A percentile compares a stretch with the other conserved stretches of the same genome.
These are phyloP conservation scores for Sungouiella blattae DNA, from an alignment of 805 yeast genomes.

Conservation along the genomic window DNA sequence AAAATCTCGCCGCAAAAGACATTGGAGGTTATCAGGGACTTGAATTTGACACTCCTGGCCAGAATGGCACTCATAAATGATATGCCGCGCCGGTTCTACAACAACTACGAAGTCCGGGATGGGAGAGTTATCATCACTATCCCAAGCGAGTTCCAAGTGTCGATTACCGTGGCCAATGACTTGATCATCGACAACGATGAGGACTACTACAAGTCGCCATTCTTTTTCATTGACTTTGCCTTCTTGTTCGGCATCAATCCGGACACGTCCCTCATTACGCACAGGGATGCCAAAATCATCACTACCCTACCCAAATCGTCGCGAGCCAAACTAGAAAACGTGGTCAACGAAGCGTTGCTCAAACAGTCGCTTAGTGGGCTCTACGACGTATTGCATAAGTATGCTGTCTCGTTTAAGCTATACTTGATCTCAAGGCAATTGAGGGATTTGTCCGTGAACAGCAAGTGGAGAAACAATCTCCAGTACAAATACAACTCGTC, in stretches of 20 bases:
- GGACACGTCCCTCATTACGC: conserved; percentile 30
- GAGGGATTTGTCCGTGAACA: conserved; percentile 39
- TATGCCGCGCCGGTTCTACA: conserved; percentile 60
- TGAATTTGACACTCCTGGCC: conserved; percentile 70
- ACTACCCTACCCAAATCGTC: conserved; percentile 31
- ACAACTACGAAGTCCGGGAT: conserved; percentile 59
- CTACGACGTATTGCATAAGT: conserved; percentile 54
- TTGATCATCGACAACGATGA: conserved; percentile 45
- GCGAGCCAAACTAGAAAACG: conserved; percentile 46
- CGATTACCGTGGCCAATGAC: conserved; percentile 68
- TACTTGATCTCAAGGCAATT: conserved; percentile 59
- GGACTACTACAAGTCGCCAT: conserved; percentile 51
- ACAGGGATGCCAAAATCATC: conserved; percentile 20
- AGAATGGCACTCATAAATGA: conserved; percentile 66
- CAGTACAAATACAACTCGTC: conserved; percentile 57
- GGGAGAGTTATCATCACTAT: conserved; percentile 73
- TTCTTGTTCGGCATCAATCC: conserved; percentile 52
- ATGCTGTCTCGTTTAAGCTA: conserved; percentile 62
- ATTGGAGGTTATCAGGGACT: conserved; percentile 57
- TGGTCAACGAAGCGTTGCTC: conserved; percentile 51
- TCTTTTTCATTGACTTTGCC: conserved; percentile 74
- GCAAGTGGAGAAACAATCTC: conserved; percentile 58
- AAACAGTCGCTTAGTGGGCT: conserved; percentile 48
- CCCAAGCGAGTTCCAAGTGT: conserved; percentile 56
- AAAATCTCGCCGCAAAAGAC: conserved; percentile 54